Percentiles rank a stretch among this genome's conserved stretches.
Conservation (phyloP, 352 stramenopile genomes). For the Phytophthora pistaciae region DNA sequence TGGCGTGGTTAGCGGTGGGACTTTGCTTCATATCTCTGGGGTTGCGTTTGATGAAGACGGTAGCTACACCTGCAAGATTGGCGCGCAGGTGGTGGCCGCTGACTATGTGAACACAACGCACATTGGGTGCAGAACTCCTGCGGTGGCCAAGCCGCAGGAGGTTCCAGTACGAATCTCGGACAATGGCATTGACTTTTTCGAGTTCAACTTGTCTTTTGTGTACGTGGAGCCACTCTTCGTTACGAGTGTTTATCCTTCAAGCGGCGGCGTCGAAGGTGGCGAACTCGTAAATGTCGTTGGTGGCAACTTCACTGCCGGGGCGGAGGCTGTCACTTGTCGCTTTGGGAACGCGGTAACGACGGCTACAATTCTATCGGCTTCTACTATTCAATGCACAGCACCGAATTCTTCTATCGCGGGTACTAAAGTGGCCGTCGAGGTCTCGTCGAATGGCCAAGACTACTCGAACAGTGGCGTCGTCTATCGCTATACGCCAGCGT, state of each 20-base stretch:
- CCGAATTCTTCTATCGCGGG: constrained; percentile 54
- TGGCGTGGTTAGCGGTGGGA: constrained; percentile 60
- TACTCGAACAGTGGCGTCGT: constrained; percentile 59
- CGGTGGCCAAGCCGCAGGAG: constrained; percentile 24
- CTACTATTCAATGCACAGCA: constrained; percentile 68
- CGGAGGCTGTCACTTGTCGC: constrained; percentile 71
- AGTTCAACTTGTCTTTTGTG: constrained; percentile 58
- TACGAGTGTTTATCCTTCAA: constrained; percentile 62
- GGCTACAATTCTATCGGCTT: constrained; percentile 69
- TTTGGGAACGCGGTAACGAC: constrained; percentile 88
- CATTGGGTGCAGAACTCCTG: constrained; percentile 65
- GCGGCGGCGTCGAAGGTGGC: constrained; percentile 71
- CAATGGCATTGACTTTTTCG: constrained; percentile 64
- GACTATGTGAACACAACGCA: constrained; percentile 66
- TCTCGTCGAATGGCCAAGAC: constrained; percentile 91
- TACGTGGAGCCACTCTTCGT: constrained; percentile 67
- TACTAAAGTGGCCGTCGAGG: constrained; percentile 81
- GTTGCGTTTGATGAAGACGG: constrained; percentile 33
- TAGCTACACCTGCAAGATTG: constrained; percentile 68
- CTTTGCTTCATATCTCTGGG: constrained; percentile 57
- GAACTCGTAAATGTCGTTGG: constrained; percentile 63
- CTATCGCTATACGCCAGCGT: constrained; percentile 76
- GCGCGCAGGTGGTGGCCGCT: constrained; percentile 41
- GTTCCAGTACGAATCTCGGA: constrained; percentile 61
- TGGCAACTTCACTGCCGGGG: constrained; percentile 60